Conservation (phyloP, 176 grass and related monocot genomes). For the Pharus latifolius region DNA sequence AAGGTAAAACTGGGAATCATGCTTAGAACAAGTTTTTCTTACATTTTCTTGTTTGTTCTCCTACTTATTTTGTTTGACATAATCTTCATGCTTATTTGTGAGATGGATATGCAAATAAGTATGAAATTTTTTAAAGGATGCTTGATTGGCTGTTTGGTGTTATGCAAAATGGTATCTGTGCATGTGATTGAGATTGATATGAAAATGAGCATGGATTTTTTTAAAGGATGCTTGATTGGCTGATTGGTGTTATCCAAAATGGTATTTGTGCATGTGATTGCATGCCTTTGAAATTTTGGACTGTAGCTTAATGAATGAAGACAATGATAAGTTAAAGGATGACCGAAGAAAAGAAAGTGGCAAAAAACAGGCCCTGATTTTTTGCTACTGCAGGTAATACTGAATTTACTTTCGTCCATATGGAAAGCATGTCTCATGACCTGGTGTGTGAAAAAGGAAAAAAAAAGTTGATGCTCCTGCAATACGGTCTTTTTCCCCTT, state of each 20-base stretch:
- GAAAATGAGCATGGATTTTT: background rate
- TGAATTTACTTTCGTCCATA: background rate
- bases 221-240: background rate
- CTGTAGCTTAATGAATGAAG: background rate
- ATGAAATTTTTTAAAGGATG: background rate
- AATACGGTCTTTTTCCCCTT: background rate
- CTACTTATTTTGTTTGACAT: background rate
- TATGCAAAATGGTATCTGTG: background rate
- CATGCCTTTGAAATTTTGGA: background rate
- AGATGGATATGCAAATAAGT: background rate
- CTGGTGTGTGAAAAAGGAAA: background rate
- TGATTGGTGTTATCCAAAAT: background rate
- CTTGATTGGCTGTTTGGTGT: background rate
- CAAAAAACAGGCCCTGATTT: background rate
- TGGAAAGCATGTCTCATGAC: background rate
- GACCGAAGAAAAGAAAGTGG: background rate
- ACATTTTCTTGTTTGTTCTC: background rate
- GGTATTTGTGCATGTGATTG: background rate
- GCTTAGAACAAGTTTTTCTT: background rate
- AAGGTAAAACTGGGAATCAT: background rate
- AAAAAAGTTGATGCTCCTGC: background rate
- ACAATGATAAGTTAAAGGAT: background rate
- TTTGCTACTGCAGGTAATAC: background rate
- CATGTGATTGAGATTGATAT: background rate
- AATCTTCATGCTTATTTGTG: background rate